A percentile compares a stretch with the other conserved stretches of the same genome.
Conservation (phyloP, 805 yeast genomes). For the Jamesozyma jinghongensis region DNA sequence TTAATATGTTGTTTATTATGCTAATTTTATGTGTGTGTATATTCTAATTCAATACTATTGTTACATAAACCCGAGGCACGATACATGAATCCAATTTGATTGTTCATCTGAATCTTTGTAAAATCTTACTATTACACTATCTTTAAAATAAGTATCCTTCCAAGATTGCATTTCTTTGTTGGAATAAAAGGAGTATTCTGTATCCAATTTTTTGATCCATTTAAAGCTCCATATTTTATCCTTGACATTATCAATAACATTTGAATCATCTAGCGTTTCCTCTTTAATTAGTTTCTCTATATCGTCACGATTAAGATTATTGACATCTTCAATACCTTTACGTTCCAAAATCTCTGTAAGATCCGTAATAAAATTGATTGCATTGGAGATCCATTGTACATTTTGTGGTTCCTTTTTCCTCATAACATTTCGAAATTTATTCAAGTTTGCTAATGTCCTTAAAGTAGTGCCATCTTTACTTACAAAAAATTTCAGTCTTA, state of each 20-base stretch:
- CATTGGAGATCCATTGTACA: constrained; percentile 3
- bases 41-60: background rate
- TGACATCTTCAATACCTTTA: constrained; percentile 34
- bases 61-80: constrained; percentile 20
- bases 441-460: constrained; percentile 37
- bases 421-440: constrained; percentile 19
- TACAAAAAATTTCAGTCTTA: constrained; percentile 27
- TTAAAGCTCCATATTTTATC: constrained; percentile 35
- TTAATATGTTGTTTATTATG: no score
- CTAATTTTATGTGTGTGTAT: no score
- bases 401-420: constrained; percentile 1
- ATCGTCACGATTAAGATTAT: constrained; percentile 38
- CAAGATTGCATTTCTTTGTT: constrained; percentile 48
- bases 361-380: constrained; percentile 36
- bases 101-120: constrained; percentile 17
- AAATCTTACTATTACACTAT: constrained; percentile 36
- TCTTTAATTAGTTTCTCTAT: constrained; percentile 23
- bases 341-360: constrained; percentile 34
- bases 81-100: constrained; percentile 21
- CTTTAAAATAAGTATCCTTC: constrained; percentile 41
- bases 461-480: constrained; percentile 42
- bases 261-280: constrained; percentile 20
- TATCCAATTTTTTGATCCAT: constrained; percentile 31
- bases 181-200: constrained; percentile 41
- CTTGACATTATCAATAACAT: constrained; percentile 12